These are phyloP conservation scores for Begonia peltatifolia DNA, from an alignment of 306 rosid genomes.

Conservation along the genomic window DNA sequence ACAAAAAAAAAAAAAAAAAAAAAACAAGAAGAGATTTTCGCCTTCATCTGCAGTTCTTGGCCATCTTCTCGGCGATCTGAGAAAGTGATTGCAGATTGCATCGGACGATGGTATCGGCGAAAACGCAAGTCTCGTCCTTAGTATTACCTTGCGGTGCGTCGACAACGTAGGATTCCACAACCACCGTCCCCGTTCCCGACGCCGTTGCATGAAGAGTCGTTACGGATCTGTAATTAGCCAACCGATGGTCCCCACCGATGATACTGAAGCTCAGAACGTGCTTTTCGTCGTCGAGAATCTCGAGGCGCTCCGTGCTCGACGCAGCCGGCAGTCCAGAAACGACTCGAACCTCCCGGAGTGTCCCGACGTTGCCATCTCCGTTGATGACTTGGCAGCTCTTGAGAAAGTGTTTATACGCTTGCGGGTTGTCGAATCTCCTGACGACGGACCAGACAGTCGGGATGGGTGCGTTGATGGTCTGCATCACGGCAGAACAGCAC, in stretches of 20 bases:
- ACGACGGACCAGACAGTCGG: slow-evolving; percentile 73
- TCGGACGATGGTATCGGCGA: slow-evolving; percentile 81
- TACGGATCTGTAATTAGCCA: slow-evolving; percentile 68
- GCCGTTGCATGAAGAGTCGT: slow-evolving; percentile 48
- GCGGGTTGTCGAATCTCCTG: slow-evolving; percentile 82
- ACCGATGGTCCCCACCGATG: slow-evolving; percentile 83
- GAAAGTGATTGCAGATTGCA: slow-evolving; percentile 82
- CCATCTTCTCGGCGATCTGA: slow-evolving; percentile 65
- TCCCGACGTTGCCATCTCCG: slow-evolving; percentile 57
- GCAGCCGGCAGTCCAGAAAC: slow-evolving; percentile 87
- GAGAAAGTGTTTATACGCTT: slow-evolving; percentile 74
- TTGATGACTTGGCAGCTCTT: slow-evolving; percentile 81
- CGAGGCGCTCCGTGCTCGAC: slow-evolving; percentile 75
- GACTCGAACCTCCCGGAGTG: slow-evolving; percentile 58
- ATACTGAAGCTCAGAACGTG: slow-evolving; percentile 90
- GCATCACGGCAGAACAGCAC: slow-evolving; percentile 71
- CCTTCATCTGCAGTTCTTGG: slow-evolving; percentile 1
- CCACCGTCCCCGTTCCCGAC: slow-evolving; percentile 47
- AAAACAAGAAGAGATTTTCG: slow-evolving; percentile 3
- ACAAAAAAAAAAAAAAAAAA: slow-evolving; percentile 14
- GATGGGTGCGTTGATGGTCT: slow-evolving; percentile 52
- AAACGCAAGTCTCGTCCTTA: slow-evolving; percentile 77
- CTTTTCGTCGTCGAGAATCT: slow-evolving; percentile 84
- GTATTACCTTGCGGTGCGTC: slow-evolving; percentile 84
- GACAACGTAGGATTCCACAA: slow-evolving; percentile 74